Evolutionary conservation across 768 basidiomycete species (phyloP), one percentile per base, ranked within the genome.

Genomic region (Termitomyces sp.): DNA sequence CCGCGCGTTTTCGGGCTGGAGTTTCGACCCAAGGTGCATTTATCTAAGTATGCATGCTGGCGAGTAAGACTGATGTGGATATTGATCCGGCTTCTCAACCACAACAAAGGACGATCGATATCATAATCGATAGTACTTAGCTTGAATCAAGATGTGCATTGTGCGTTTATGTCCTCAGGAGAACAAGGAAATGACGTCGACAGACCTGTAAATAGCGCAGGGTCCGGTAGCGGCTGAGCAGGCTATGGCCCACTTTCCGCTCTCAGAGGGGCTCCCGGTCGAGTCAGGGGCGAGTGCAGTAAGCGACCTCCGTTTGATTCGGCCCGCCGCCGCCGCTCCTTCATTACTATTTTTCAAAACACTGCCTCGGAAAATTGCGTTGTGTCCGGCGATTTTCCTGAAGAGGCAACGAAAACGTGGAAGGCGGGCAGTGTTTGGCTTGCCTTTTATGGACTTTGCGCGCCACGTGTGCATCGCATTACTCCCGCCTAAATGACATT

Each of bases 331-430:
- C n/a, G n/a, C n/a, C n/a, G n/a, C n/a, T n/a, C n/a, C n/a, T n/a
- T n/a, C n/a, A n/a, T n/a, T 10, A 30, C 28, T 35, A 32, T 9
- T 12, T 52, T 30, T 42, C 14, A 37, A n/a, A 44, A 63, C 67
- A 72, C 67, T 52, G 72, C 72, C 70, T 64, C 69, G 67, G 67
- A 54, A 21, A 59, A 59, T 47, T 57, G 57, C 32, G 46, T 35
- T 59, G 41, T 41, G 59, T 57, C 70, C 70, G 69, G 63, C 61
- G 61, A 51, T 54, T 50, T 60, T 58, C 60, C 68, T 53, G 60
- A 64, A 65, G 52, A 63, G 65, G 65, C 62, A 61, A 55, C 48
- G 58, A 63, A 63, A 56, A 58, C 56, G 61, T 57, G 56, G 54
- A 59, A 55, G 53, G 57, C 40, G 52, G 58, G 64, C 62, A 56